These are phyloP conservation scores for Umbellularia californica DNA, from an alignment of 164 flowering plant genomes.

Conservation along the genomic window DNA sequence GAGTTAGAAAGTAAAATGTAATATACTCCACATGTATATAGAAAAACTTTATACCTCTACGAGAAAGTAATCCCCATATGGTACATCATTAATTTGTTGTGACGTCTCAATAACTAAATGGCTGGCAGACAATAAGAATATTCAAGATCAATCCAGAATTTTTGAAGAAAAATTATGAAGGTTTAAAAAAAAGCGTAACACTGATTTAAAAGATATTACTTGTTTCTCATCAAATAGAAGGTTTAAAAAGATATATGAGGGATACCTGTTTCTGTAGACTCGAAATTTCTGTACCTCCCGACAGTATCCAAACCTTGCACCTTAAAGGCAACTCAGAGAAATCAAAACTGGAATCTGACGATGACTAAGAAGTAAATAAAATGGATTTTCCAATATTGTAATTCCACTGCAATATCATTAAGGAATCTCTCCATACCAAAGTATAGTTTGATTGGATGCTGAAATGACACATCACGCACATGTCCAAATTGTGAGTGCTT, in stretches of 20 bases:
- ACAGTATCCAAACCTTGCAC: slow-evolving; percentile 84
- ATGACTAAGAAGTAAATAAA: background rate
- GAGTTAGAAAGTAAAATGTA: background rate
- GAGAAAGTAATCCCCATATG: slow-evolving; percentile 80
- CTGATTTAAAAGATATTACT: background rate
- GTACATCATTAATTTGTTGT: slow-evolving; percentile 83
- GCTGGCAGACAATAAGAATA: slow-evolving; percentile 36
- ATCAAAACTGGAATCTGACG: background rate
- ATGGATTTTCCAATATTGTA: too few species aligned
- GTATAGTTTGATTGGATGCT: slow-evolving; percentile 88
- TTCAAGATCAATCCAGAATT: background rate
- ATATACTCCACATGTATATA: background rate
- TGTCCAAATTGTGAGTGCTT: slow-evolving; percentile 61
- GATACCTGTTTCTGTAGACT: slow-evolving; percentile 62
- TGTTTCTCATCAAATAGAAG: background rate
- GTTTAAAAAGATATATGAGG: background rate
- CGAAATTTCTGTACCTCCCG: slow-evolving; percentile 71
- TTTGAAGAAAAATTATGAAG: too few species aligned
- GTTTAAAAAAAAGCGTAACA: background rate
- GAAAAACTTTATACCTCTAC: slow-evolving; percentile 61
- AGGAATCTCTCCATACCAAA: slow-evolving; percentile 48
- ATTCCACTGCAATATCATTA: background rate
- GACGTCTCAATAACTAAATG: slow-evolving; percentile 84
- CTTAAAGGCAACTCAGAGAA: slow-evolving; percentile 26
- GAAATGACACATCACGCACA: slow-evolving; percentile 74